phyloP scores from a whole-genome alignment of 176 grass and related monocot genomes.

The Aegilops umbellulata region DNA sequence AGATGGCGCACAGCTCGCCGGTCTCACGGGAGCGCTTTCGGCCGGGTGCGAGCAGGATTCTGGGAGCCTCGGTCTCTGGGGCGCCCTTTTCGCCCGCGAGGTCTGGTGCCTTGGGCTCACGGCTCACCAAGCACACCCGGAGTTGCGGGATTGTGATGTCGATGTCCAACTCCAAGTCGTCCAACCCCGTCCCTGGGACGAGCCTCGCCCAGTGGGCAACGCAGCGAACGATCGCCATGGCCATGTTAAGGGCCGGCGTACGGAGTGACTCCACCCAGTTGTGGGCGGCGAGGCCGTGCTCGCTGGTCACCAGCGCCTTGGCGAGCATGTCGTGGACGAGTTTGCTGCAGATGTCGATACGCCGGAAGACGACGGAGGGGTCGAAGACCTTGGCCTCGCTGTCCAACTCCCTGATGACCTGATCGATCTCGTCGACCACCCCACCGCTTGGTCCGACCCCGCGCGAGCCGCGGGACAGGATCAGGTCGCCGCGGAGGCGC shows the following conservation, averaged over 20 bases:
- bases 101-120: neutral
- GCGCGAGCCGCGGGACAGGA: too few relatives aligned
- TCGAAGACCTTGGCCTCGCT: neutral
- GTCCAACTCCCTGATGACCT: neutral
- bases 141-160: neutral
- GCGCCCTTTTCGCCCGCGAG: neutral
- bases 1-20: neutral
- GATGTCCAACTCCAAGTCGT: neutral
- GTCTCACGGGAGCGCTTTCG: neutral
- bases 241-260: neutral
- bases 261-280: neutral
- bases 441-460: too few relatives aligned
- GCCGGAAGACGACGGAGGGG: neutral
- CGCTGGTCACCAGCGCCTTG: neutral
- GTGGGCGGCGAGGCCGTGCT: neutral
- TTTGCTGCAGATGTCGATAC: neutral
- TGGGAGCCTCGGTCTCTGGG: neutral
- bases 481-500: too few relatives aligned
- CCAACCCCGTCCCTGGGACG: neutral
- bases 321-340: neutral
- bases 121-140: neutral
- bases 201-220: too few relatives aligned
- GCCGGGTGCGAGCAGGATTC: neutral
- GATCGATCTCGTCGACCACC: neutral
- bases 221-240: neutral